Base-by-base conservation (phyloP, 768 basidiomycete species). In the Lanmaoa rubissima region DNA sequence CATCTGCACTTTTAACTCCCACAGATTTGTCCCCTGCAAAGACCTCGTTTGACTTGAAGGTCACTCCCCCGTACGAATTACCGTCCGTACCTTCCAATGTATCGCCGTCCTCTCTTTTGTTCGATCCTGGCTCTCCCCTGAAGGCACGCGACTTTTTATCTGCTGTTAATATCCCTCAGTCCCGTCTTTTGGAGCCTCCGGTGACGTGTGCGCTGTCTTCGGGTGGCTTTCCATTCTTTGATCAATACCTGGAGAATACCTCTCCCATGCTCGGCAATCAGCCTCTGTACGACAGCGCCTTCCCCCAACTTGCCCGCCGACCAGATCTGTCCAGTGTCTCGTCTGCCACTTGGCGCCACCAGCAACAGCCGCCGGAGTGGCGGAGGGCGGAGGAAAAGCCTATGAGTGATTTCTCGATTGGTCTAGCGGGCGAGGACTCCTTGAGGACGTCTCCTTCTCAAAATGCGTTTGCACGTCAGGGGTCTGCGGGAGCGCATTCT, bases 1-100 rank as follows among this genome's bases (percentile, higher is more conserved):
- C 86, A 16, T 88, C 87, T 39, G 82, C 84, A 17, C 78, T 90
- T 19, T 73, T 90, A 56, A 91, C 89, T 0, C 88, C 89, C 1
- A 85, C 87, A 40, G 88, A 90, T 63, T 75, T 86, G 48, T 89
- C 87, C 14, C 89, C 88, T 28, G 80, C 82, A 51, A 81, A 72
- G 63, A 36, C 80, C 50, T 68, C 79, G 16, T 84, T 85, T 64
- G 85, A 87, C 60, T 66, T 78, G 51, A 88, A 80, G 68, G 65
- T 81, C 43, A 75, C 80, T 59, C 73, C 79, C 43, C 74, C 81
- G 31, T 84, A 82, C 61, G 86, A 88, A 47, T 69, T 72, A 40
- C 64, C 63, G 41, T 59, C 64, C 46, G 59, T 59, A 5, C 58
- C 59, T 58, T 58, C 71, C 60, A 56, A 43, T 60, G 47, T 73